phyloP scores from a whole-genome alignment of 768 basidiomycete genomes.

The Tricholoma furcatifolium region DNA sequence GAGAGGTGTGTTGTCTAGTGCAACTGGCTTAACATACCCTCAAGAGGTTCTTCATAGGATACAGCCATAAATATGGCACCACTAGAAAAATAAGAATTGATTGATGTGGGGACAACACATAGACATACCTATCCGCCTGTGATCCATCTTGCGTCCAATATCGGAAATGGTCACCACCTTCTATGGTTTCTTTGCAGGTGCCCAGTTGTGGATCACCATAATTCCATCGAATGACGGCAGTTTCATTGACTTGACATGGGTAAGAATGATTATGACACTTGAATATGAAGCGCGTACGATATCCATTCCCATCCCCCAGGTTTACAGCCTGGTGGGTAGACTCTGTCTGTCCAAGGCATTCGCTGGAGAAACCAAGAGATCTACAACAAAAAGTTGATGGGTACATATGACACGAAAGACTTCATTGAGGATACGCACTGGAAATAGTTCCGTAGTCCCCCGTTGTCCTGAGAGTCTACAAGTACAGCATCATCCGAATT shows the following conservation, averaged over 20 bases:
- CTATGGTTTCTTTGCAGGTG: slow-evolving; percentile 79
- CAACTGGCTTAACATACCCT: slow-evolving; percentile 34
- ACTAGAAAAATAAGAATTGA: slow-evolving; percentile 28
- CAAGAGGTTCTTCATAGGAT: slow-evolving; percentile 70
- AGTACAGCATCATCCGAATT: slow-evolving; percentile 73
- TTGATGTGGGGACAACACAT: background rate
- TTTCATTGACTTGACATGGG: slow-evolving; percentile 63
- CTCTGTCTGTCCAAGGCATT: slow-evolving; percentile 83
- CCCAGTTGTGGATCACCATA: slow-evolving; percentile 82
- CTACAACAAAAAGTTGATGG: slow-evolving; percentile 30
- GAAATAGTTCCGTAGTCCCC: slow-evolving; percentile 82
- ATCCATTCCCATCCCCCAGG: slow-evolving; percentile 82
- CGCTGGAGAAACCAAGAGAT: slow-evolving; percentile 68
- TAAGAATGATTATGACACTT: background rate
- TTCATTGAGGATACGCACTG: slow-evolving; percentile 49
- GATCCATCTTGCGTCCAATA: slow-evolving; percentile 84
- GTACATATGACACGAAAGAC: background rate
- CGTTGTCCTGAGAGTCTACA: slow-evolving; percentile 53
- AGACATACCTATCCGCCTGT: slow-evolving; percentile 52
- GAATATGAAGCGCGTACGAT: slow-evolving; percentile 44
- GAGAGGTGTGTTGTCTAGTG: background rate
- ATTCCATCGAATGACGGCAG: slow-evolving; percentile 81
- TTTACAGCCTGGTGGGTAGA: slow-evolving; percentile 69
- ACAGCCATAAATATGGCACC: slow-evolving; percentile 74
- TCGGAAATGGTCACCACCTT: slow-evolving; percentile 86